Evolutionary conservation across 2,329 filamentous ascomycete species (phyloP), one percentile per base, ranked within the genome.

Genomic region (Stylonectria norvegica): DNA sequence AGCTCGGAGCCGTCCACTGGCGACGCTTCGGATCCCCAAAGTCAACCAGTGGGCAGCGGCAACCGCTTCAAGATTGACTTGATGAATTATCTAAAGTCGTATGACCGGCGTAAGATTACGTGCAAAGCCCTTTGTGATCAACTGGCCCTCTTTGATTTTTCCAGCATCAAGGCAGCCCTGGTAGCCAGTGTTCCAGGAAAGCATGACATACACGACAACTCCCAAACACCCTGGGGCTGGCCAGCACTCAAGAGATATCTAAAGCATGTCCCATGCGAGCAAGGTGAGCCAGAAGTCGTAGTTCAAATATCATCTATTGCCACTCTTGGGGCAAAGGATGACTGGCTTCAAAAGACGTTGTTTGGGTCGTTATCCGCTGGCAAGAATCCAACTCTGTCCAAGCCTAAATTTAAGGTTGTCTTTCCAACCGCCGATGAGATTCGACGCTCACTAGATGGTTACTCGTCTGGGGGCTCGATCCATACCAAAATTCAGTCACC

Each of bases 351-450:
- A 35, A 72, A 79, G 17, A 82, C 77, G 0, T 66, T 86, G 12
- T 85, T 86, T 55, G 63, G 65, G 9, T 59, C 75, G 1, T 53
- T 82, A 3, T 57, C 62, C 2, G 52, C 49, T 20, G 70, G 60
- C 16, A 60, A 53, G 22, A 50, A 47, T 1, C 42, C 17, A 14
- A 36, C 28, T 40, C 42, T 31, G 18, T 31, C 8, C 15, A 48
- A 43, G 23, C 74, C 81, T 1, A 69, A 64, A 4, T 83, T 85
- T 64, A 84, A 81, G 35, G 72, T 95, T 25, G 75, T 95, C 4
- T 95, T 91, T 51, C 89, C 89, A 0, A 91, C 88, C 0, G 71
- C 85, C 0, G 76, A 86, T 37, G 88, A 95, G 58, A 85, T 95
- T 42, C 78, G 87, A 12, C 70, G 69, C 28, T 90, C 84, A 0